Percentiles rank a stretch among this genome's conserved stretches.
Conservation (phyloP, 2,329 filamentous ascomycete species). For the Chrysoporthe austroafricana region DNA sequence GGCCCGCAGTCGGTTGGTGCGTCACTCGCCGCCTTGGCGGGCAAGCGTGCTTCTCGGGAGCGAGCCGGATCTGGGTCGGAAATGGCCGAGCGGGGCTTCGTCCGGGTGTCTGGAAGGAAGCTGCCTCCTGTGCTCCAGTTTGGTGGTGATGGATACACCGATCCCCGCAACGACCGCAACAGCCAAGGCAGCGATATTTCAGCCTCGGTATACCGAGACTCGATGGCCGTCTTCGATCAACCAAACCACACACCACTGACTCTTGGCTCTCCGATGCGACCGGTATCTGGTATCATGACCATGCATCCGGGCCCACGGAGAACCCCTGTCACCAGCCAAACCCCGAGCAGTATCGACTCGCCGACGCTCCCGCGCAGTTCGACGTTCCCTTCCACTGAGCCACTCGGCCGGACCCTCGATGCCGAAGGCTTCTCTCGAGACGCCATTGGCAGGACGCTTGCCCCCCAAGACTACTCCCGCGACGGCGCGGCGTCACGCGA, state of each 20-base stretch:
- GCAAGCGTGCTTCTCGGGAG: slow-evolving; percentile 43
- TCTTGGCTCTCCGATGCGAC: slow-evolving; percentile 62
- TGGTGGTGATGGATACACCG: slow-evolving; percentile 67
- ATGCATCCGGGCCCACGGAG: slow-evolving; percentile 68
- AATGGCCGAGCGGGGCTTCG: slow-evolving; percentile 61
- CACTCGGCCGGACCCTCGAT: slow-evolving; percentile 28
- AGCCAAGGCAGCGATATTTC: slow-evolving; percentile 49
- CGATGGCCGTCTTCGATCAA: slow-evolving; percentile 36
- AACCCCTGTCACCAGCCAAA: slow-evolving; percentile 55
- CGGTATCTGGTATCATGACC: slow-evolving; percentile 62
- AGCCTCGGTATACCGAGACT: slow-evolving; percentile 49
- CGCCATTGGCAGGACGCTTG: slow-evolving; percentile 24
- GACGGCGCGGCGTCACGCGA: slow-evolving; percentile 24
- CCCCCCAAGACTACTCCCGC: slow-evolving; percentile 24
- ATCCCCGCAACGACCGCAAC: slow-evolving; percentile 47
- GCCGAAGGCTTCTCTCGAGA: slow-evolving; percentile 12
- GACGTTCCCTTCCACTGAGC: slow-evolving; percentile 27
- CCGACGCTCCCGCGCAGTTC: slow-evolving; percentile 23
- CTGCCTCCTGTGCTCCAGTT: slow-evolving; percentile 64
- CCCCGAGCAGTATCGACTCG: slow-evolving; percentile 21
- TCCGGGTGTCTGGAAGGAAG: slow-evolving; percentile 68
- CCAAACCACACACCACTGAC: slow-evolving; percentile 48
- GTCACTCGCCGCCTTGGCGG: slow-evolving; percentile 51
- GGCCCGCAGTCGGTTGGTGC: slow-evolving; percentile 52
- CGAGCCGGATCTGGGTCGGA: slow-evolving; percentile 40